Conservation (phyloP, 2,329 filamentous ascomycete genomes). For the Rhynchosporium secalis region DNA sequence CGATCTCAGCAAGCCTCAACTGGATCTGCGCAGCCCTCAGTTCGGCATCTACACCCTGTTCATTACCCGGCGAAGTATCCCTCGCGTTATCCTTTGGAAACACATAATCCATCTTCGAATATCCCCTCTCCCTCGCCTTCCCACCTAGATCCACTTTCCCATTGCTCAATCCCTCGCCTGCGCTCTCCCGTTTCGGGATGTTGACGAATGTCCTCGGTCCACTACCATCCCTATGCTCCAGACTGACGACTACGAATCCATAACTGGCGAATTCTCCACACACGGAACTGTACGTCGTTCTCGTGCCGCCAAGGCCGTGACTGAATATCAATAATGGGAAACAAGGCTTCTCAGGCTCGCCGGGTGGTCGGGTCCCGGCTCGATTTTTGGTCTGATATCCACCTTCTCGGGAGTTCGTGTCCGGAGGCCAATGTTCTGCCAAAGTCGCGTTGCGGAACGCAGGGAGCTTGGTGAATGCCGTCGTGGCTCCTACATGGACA, state of each 20-base stretch:
- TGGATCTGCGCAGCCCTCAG: conserved; percentile 62
- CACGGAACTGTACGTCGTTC: conserved; percentile 61
- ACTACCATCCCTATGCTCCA: conserved; percentile 66
- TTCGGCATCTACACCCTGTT: conserved; percentile 59
- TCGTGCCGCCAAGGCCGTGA: conserved; percentile 63
- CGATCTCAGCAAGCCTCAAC: conserved; percentile 62
- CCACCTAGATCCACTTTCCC: conserved; percentile 38
- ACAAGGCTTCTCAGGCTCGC: conserved; percentile 44
- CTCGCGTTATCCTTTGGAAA: conserved; percentile 56
- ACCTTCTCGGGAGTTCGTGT: conserved; percentile 41
- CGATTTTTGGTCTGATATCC: conserved; percentile 45
- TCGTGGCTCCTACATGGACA: conserved; percentile 43
- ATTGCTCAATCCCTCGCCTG: conserved; percentile 42
- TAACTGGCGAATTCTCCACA: conserved; percentile 68
- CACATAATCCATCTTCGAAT: conserved; percentile 61
- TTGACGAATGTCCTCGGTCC: conserved; percentile 63
- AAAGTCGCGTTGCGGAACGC: conserved; percentile 61
- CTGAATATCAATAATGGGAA: conserved; percentile 67
- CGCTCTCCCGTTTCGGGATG: conserved; percentile 42
- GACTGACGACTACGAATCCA: conserved; percentile 62
- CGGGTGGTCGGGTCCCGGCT: conserved; percentile 43
- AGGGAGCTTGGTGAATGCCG: conserved; percentile 64
- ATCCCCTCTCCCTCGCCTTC: conserved; percentile 42
- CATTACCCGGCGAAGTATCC: conserved; percentile 55
- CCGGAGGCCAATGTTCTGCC: conserved; percentile 55